Conservation (phyloP, 2,329 filamentous ascomycete species). For the Lojkania enalia region DNA sequence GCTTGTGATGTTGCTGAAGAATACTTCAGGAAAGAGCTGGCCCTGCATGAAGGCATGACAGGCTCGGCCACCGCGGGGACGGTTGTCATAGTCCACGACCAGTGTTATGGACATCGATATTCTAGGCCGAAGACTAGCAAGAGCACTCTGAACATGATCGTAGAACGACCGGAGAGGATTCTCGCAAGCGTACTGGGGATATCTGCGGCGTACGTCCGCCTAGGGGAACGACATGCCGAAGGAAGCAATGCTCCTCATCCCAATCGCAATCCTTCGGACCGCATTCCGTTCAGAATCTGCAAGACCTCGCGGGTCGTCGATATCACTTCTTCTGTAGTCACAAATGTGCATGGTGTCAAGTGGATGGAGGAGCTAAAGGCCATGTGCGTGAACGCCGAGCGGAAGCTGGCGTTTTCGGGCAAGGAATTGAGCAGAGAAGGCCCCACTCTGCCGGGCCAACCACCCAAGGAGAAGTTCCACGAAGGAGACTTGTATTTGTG, state of each 20-base stretch:
- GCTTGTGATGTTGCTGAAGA: slow-evolving; percentile 65
- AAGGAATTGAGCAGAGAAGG: slow-evolving; percentile 71
- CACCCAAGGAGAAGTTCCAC: slow-evolving; percentile 71
- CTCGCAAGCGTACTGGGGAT: slow-evolving; percentile 82
- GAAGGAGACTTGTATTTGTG: slow-evolving; percentile 92
- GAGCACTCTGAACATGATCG: slow-evolving; percentile 73
- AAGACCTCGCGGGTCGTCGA: slow-evolving; percentile 75
- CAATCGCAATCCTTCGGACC: slow-evolving; percentile 60
- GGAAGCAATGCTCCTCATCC: slow-evolving; percentile 71
- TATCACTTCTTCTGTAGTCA: slow-evolving; percentile 75
- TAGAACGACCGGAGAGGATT: slow-evolving; percentile 90
- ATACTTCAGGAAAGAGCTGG: slow-evolving; percentile 71
- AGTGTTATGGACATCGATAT: slow-evolving; percentile 92
- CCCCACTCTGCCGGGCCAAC: slow-evolving; percentile 39
- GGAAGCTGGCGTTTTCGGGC: slow-evolving; percentile 73
- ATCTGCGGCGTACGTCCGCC: slow-evolving; percentile 84
- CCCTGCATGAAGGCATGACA: slow-evolving; percentile 58
- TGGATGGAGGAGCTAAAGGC: slow-evolving; percentile 92
- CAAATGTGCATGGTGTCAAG: slow-evolving; percentile 84
- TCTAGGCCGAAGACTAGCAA: slow-evolving; percentile 79
- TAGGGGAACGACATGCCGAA: slow-evolving; percentile 77
- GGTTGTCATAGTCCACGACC: slow-evolving; percentile 85
- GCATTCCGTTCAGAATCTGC: slow-evolving; percentile 78
- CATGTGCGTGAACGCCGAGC: slow-evolving; percentile 81
- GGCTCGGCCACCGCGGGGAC: slow-evolving; percentile 59